These are phyloP conservation scores for Rhodotorula sp. DNA, from an alignment of 1,284 basidiomycete genomes.

Conservation along the genomic window DNA sequence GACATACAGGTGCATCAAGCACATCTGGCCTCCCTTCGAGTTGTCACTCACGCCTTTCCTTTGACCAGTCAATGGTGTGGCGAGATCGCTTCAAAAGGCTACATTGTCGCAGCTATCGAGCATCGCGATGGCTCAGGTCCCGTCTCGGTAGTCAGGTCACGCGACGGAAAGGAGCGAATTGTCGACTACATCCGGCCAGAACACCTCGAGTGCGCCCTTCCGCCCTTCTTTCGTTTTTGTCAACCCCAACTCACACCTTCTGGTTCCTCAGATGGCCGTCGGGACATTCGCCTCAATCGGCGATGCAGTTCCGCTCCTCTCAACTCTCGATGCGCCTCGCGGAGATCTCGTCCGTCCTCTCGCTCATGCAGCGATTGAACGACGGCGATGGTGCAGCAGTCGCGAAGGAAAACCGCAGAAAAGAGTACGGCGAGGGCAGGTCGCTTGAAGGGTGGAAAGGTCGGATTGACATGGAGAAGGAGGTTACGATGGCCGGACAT, in stretches of 20 bases:
- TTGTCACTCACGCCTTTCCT: background rate
- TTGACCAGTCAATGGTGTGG: slow-evolving; percentile 62
- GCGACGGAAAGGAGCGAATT: slow-evolving; percentile 20
- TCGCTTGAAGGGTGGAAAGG: slow-evolving; percentile 41
- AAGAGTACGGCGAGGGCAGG: slow-evolving; percentile 3
- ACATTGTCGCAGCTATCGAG: slow-evolving; percentile 71
- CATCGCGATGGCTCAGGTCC: slow-evolving; percentile 72
- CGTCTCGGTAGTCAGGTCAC: slow-evolving; percentile 45
- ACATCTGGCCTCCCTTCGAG: too few species aligned
- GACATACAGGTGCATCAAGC: slow-evolving; percentile 58
- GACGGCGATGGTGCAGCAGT: slow-evolving; percentile 41
- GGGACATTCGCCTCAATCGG: slow-evolving; percentile 46
- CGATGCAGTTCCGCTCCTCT: slow-evolving; percentile 49
- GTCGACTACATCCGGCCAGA: slow-evolving; percentile 53
- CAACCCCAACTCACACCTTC: background rate
- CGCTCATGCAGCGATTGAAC: slow-evolving; percentile 47
- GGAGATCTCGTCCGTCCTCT: slow-evolving; percentile 51
- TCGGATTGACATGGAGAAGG: slow-evolving; percentile 40
- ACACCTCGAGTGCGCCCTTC: slow-evolving; percentile 60
- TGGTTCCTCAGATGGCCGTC: slow-evolving; percentile 31
- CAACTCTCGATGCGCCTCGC: slow-evolving; percentile 54
- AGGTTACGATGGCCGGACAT: slow-evolving; percentile 41
- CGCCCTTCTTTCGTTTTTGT: too few species aligned
- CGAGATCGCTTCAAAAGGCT: slow-evolving; percentile 67
- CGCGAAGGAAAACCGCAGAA: slow-evolving; percentile 33